Percentiles rank a stretch among this genome's conserved stretches.
These are phyloP conservation scores for Hirsutella thompsonii DNA, from an alignment of 2,329 filamentous ascomycete species.

Conservation along the genomic window DNA sequence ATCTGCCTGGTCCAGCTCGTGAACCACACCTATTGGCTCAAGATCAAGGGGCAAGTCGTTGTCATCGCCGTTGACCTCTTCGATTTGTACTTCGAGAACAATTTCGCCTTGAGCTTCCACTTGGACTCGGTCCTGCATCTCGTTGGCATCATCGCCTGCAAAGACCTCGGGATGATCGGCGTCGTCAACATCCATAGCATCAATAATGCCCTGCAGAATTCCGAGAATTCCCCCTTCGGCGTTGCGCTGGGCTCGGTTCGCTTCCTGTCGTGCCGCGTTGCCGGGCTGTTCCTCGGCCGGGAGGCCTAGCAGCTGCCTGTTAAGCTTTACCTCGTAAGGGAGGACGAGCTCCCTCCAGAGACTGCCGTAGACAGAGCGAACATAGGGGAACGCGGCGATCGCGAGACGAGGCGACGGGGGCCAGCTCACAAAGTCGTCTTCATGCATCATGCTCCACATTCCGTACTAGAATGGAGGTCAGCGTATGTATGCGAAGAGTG, in stretches of 20 bases:
- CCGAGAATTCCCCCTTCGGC: slow-evolving; percentile 19
- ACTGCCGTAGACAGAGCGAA: slow-evolving; percentile 30
- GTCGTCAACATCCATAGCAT: slow-evolving; percentile 21
- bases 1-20: neutral
- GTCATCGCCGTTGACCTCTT: neutral
- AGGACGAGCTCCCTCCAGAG: slow-evolving; percentile 33
- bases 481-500: neutral
- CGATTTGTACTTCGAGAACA: neutral
- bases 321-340: slow-evolving; percentile 33
- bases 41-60: slow-evolving; percentile 1
- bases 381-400: slow-evolving; percentile 34
- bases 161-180: slow-evolving; percentile 13
- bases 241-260: slow-evolving; percentile 9
- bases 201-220: slow-evolving; percentile 22
- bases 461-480: slow-evolving; percentile 26
- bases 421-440: slow-evolving; percentile 34
- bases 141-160: neutral
- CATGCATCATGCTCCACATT: slow-evolving; percentile 28
- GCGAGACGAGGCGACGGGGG: slow-evolving; percentile 39
- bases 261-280: slow-evolving; percentile 8
- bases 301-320: slow-evolving; percentile 30
- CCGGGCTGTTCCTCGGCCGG: slow-evolving; percentile 14
- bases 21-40: neutral
- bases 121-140: slow-evolving; percentile 3
- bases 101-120: slow-evolving; percentile 7